Conservation (phyloP, 495 filamentous ascomycete species). For the Parmelia sp. region DNA sequence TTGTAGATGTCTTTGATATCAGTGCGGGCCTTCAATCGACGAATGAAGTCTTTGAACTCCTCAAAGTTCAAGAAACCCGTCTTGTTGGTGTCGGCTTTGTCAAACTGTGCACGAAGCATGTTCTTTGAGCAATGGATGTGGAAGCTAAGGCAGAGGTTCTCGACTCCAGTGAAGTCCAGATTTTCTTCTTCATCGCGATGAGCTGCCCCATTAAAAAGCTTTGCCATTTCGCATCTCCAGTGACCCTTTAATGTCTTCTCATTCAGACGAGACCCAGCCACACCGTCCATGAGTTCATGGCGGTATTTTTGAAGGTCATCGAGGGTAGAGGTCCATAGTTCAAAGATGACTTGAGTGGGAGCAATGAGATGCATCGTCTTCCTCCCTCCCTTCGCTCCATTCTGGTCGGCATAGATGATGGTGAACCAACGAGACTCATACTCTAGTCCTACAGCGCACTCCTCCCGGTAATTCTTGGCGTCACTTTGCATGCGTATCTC, state of each 20-base stretch:
- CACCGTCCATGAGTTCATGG: slow-evolving; percentile 78
- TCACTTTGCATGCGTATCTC: slow-evolving; percentile 82
- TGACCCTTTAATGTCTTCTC: slow-evolving; percentile 73
- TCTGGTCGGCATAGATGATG: slow-evolving; percentile 68
- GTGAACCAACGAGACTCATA: slow-evolving; percentile 74
- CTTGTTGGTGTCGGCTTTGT: slow-evolving; percentile 56
- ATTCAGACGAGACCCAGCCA: slow-evolving; percentile 64
- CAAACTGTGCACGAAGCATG: slow-evolving; percentile 68
- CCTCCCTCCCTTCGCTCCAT: slow-evolving; percentile 59
- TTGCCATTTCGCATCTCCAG: slow-evolving; percentile 82
- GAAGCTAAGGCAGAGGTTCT: slow-evolving; percentile 74
- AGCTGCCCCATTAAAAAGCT: slow-evolving; percentile 50
- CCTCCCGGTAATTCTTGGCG: slow-evolving; percentile 81
- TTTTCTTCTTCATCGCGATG: slow-evolving; percentile 56
- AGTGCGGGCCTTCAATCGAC: slow-evolving; percentile 70
- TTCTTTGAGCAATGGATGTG: slow-evolving; percentile 81
- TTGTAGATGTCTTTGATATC: slow-evolving; percentile 71
- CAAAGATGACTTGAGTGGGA: slow-evolving; percentile 57
- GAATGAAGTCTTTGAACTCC: slow-evolving; percentile 77
- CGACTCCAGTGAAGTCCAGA: slow-evolving; percentile 69
- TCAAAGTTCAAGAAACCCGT: slow-evolving; percentile 61
- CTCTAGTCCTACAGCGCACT: slow-evolving; percentile 59
- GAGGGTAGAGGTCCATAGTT: slow-evolving; percentile 74
- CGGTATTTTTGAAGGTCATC: slow-evolving; percentile 74
- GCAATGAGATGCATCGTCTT: slow-evolving; percentile 84